Evolutionary conservation across 805 yeast species (phyloP).

Genomic region (Barnettozyma populi): DNA sequence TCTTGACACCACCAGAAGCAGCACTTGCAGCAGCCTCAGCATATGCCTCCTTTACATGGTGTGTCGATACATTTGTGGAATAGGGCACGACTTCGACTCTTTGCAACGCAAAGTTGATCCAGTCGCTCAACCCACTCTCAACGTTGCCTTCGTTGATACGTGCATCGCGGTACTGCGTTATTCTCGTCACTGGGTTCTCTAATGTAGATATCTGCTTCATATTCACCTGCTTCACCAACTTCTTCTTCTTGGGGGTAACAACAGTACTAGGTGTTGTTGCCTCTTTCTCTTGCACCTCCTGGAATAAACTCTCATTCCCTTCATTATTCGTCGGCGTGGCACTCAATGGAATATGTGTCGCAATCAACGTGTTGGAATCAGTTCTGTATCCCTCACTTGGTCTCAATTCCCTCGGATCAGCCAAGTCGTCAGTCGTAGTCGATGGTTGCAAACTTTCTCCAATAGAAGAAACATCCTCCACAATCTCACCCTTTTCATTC

Average conservation of each 20-base stretch:
- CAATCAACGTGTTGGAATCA: conserved; percentile 18
- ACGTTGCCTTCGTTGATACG: conserved; percentile 36
- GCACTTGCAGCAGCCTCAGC: conserved; percentile 44
- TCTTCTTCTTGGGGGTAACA: neutral
- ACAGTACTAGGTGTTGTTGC: neutral
- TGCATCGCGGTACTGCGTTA: conserved; percentile 37
- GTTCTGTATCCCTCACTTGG: conserved; percentile 20
- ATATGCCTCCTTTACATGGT: conserved; percentile 55
- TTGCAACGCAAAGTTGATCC: conserved; percentile 38
- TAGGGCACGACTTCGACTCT: conserved; percentile 26
- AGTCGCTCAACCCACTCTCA: conserved; percentile 54
- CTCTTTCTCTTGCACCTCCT: conserved; percentile 16
- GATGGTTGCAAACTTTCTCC: neutral
- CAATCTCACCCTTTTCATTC: conserved; percentile 25
- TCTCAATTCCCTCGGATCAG: neutral
- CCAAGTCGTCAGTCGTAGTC: conserved; percentile 8
- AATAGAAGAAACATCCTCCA: conserved; percentile 19
- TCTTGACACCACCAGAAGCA: conserved; percentile 27
- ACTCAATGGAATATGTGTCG: conserved; percentile 22
- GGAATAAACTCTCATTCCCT: conserved; percentile 3
- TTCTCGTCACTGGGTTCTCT: conserved; percentile 39
- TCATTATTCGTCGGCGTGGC: conserved; percentile 10
- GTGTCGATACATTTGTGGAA: conserved; percentile 27
- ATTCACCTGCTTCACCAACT: conserved; percentile 17
- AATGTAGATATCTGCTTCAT: conserved; percentile 37